phyloP scores from a whole-genome alignment of 2,329 filamentous ascomycete genomes.

The Cladophialophora yegresii region DNA sequence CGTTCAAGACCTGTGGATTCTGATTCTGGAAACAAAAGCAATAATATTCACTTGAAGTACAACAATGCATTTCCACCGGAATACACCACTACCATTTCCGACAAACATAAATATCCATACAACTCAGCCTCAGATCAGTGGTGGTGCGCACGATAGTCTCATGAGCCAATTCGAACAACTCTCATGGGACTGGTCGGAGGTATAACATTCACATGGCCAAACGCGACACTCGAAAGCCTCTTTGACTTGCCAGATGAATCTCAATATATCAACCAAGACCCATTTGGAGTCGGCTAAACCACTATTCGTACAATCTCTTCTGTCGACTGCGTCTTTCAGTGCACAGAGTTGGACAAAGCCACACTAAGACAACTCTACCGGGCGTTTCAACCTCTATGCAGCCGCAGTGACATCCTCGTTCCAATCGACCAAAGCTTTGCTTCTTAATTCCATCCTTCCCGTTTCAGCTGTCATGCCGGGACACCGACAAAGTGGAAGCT shows the following conservation, averaged over 20 bases:
- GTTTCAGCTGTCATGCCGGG: neutral
- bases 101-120: neutral
- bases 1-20: neutral
- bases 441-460: no score
- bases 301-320: neutral
- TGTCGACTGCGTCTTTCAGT: neutral
- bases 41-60: neutral
- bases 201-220: slow-evolving; percentile 23
- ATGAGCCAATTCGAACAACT: slow-evolving; percentile 7
- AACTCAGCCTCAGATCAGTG: neutral
- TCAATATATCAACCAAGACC: slow-evolving; percentile 17
- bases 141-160: neutral
- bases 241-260: slow-evolving; percentile 23
- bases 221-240: slow-evolving; percentile 21
- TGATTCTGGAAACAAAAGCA: neutral
- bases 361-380: neutral
- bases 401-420: neutral
- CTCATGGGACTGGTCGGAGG: slow-evolving; percentile 14
- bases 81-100: neutral
- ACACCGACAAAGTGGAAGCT: neutral
- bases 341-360: neutral
- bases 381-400: neutral
- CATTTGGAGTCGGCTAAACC: slow-evolving; percentile 9
- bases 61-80: neutral
- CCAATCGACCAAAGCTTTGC: neutral